Base-by-base conservation (phyloP, 805 yeast genomes). In the Candida ipomoeae region DNA sequence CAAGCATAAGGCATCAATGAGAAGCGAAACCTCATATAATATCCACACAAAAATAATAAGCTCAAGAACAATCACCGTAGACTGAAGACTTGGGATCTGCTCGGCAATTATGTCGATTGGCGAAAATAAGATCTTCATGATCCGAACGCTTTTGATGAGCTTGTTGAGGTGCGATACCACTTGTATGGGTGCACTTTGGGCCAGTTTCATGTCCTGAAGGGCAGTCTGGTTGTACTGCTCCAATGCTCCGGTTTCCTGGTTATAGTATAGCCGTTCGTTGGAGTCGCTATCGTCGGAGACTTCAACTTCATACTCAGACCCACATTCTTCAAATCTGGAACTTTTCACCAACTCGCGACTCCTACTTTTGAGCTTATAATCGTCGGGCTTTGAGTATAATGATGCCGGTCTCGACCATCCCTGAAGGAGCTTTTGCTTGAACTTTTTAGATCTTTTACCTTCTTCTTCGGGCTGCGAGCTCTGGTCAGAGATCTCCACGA, bases 1-100 rank as follows among this genome's bases (percentile, higher is more conserved):
- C 74, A 70, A 70, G 55, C 77, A 73, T 23, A 73, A 53, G 1
- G 78, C 77, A 56, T 73, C 76, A 13, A 73, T 63, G 46, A 73
- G 61, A 31, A 70, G 60, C 49, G 75, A 70, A 49, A 71, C 62
- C 60, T 71, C 76, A 52, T 71, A 73, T 23, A 73, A 56, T 2
- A 72, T 61, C 77, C 77, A 73, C 55, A 69, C 54, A 51, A 73
- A 73, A 7, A 72, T 64, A 37, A 63, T 60, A 41, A 73, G 54
- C 55, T 73, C 78, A 6, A 66, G 49, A 46, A 73, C 45, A n/a
- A 71, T 68, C 20, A 73, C 76, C n/a, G 68, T 48, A 1, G 75
- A 68, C 54, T 73, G 76, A 21, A 67, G 51, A 23, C 59, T 53
- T 3, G 78, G 78, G 42, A 73, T 69, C 26, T 61, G 51, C 40